Conservation (phyloP, 306 rosid genomes). For the Morella rubra region DNA sequence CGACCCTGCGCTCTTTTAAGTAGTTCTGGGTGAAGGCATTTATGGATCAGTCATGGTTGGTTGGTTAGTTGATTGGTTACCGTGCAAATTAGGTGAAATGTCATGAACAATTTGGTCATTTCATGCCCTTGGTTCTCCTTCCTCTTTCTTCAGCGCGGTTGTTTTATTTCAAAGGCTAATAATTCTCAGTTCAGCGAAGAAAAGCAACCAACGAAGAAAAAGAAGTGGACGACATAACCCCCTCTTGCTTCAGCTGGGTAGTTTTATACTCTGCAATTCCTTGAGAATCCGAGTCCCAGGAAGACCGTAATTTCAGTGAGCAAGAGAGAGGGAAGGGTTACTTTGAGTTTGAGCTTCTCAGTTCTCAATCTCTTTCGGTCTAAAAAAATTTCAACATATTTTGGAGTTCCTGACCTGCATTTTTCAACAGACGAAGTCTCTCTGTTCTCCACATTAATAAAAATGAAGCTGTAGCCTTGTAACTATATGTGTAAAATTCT, state of each 20-base stretch:
- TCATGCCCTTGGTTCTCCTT: not conserved
- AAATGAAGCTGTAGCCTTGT: no score
- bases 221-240: slow-evolving; percentile 68
- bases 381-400: not conserved
- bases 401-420: not conserved
- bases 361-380: slow-evolving; percentile 21
- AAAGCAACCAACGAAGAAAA: slow-evolving; percentile 32
- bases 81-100: slow-evolving; percentile 24
- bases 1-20: no score
- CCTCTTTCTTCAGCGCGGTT: slow-evolving; percentile 25
- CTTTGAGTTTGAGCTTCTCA: slow-evolving; percentile 22
- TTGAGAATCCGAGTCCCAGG: slow-evolving; percentile 9
- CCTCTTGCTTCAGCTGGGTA: slow-evolving; percentile 5
- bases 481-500: no score
- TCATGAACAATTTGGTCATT: slow-evolving; percentile 46
- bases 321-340: slow-evolving; percentile 14
- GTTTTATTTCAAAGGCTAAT: slow-evolving; percentile 29
- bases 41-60: not conserved
- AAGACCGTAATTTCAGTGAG: not conserved
- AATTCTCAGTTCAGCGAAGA: slow-evolving; percentile 22
- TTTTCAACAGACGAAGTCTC: not conserved
- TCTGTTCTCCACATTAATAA: no score
- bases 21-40: slow-evolving; percentile 16
- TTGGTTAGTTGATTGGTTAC: not conserved
- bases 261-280: not conserved